Evolutionary conservation across 345 rosid species (phyloP), one percentile per base, ranked within the genome.

Genomic region (Kandelia obovata): DNA sequence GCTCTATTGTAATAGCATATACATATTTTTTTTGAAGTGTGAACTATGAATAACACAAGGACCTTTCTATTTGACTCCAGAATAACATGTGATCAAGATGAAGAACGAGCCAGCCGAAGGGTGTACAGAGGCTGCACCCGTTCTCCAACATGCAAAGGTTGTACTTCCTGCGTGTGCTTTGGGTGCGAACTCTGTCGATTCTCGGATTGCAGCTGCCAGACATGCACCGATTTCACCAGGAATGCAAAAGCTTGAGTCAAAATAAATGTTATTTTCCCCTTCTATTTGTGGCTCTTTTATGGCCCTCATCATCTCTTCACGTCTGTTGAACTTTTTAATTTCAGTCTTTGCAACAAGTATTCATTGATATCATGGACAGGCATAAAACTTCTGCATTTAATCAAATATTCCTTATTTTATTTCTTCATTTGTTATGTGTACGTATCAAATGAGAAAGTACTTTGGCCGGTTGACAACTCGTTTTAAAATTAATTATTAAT

Each of bases 91-190:
- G 93, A 89, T 31, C 90, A 86, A 53, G 97, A 86, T 5, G 80
- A 87, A 72, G 83, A 83, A 69, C 80, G 98, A 66, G 94, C 84
- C 34, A 92, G 96, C 66, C 85, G 99, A 62, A 88, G 87, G 80
- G 93, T 85, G 9, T 95, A 90, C 73, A 78, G 92, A 77, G 97
- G 99, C 23, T 96, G 99, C 79, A 72, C 71, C 64, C 85, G 92
- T 20, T 84, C 96, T 23, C 89, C 89, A 6, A 82, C 96, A 10
- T 95, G 99, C 83, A 86, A 87, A 74, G 98, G 99, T 4, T 95
- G 99, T 85, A 95, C 98, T 34, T 88, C 98, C 46, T 95, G 98
- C 47, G 98, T 95, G 32, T 95, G 99, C 83, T 92, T 92, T 25
- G 99, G 99, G 53, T 90, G 99, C 65, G 87, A 84, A 30, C 81